These are phyloP conservation scores for Rhynchospora tenuis DNA, from an alignment of 176 grass and related monocot genomes.

Conservation along the genomic window DNA sequence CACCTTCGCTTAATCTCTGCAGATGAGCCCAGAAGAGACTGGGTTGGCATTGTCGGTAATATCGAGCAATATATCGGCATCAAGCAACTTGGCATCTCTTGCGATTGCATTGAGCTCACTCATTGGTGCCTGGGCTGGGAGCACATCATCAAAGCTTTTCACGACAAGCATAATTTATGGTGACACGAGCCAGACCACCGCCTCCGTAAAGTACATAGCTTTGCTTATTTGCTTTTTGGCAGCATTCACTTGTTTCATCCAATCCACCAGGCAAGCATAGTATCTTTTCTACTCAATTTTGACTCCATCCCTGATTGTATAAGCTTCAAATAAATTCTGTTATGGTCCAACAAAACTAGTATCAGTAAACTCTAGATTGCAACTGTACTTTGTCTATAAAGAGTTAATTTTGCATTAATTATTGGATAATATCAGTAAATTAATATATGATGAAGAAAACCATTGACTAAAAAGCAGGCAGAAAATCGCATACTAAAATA, in stretches of 20 bases:
- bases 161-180: slow-evolving; percentile 76
- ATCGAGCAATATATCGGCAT: slow-evolving; percentile 73
- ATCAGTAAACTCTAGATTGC: neutral
- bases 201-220: slow-evolving; percentile 81
- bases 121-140: slow-evolving; percentile 83
- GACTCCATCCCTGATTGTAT: neutral
- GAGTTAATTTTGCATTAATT: neutral
- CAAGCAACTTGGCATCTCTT: slow-evolving; percentile 72
- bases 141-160: slow-evolving; percentile 50
- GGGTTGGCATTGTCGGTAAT: slow-evolving; percentile 66
- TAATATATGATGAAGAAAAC: too few relatives aligned
- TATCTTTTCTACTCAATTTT: neutral
- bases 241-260: slow-evolving; percentile 98
- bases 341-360: neutral
- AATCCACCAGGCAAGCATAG: slow-evolving; percentile 43
- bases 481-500: too few relatives aligned
- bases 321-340: neutral
- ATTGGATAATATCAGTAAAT: too few relatives aligned
- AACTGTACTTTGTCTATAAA: neutral
- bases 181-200: slow-evolving; percentile 56
- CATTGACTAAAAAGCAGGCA: too few relatives aligned
- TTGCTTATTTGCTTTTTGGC: slow-evolving; percentile 80
- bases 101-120: slow-evolving; percentile 80
- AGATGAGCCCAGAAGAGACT: slow-evolving; percentile 41
- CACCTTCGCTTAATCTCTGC: neutral